Percentiles rank a stretch among this genome's conserved stretches.
These are phyloP conservation scores for Cladosporium velox DNA, from an alignment of 2,329 filamentous ascomycete genomes.

Conservation along the genomic window DNA sequence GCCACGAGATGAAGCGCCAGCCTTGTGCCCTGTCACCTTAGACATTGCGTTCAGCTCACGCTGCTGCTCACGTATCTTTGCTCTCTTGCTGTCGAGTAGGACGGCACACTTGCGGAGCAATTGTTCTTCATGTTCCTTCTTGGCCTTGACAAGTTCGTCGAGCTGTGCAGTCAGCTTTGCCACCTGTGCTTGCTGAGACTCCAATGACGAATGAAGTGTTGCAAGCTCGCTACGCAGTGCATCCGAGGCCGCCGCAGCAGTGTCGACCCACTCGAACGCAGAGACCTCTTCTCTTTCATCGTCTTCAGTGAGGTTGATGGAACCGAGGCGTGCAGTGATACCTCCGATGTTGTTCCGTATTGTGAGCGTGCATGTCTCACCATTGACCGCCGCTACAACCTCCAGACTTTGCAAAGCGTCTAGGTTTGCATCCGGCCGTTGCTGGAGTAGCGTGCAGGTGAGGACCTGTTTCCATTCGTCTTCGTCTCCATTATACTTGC, in stretches of 20 bases:
- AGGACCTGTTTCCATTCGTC: conserved; percentile 70
- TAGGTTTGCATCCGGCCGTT: conserved; percentile 31
- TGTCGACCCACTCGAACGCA: conserved; percentile 70
- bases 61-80: conserved; percentile 71
- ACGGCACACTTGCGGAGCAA: conserved; percentile 70
- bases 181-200: conserved; percentile 58
- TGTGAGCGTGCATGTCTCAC: conserved; percentile 59
- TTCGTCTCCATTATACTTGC: conserved; percentile 57
- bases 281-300: conserved; percentile 61
- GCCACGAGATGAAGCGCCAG: conserved; percentile 32
- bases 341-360: conserved; percentile 67
- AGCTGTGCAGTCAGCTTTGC: conserved; percentile 63
- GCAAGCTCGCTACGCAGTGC: conserved; percentile 42
- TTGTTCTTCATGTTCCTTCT: conserved; percentile 65
- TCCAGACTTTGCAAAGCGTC: conserved; percentile 58
- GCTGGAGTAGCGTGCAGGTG: conserved; percentile 56
- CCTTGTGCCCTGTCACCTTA: conserved; percentile 23
- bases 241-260: conserved; percentile 56
- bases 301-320: conserved; percentile 59
- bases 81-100: conserved; percentile 76
- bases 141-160: conserved; percentile 65
- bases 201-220: conserved; percentile 37
- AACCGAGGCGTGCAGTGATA: conserved; percentile 72
- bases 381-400: conserved; percentile 57
- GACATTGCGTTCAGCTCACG: conserved; percentile 17